Evolutionary conservation across 495 filamentous ascomycete genomes (phyloP), one percentile per base, ranked within the genome.

Genomic region (Daldinia loculata): DNA sequence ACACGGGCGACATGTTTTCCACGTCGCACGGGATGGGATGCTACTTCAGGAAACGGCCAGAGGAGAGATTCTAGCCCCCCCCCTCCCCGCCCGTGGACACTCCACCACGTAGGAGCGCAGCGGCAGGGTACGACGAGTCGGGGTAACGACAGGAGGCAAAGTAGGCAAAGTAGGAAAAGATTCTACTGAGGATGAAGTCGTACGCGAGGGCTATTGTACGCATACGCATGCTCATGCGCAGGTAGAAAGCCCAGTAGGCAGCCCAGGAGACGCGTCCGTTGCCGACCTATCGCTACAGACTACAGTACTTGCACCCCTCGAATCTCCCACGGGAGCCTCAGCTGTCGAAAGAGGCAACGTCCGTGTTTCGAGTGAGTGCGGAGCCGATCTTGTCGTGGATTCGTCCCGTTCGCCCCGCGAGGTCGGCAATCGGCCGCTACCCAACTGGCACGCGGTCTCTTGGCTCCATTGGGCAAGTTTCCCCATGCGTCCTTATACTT

Each of bases 381-480:
- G 70, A 69, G 70, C 70, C 66, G 70, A 73, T 73, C 70, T 73
- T 30, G 70, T 73, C 66, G 66, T 69, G 62, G 57, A 66, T 63
- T 69, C 58, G 66, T 69, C 62, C 70, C 70, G 70, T 63, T 69
- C 62, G 70, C 66, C 62, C 70, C 70, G 70, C 66, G 66, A 61
- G 43, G 60, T 73, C 70, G 70, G 70, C 66, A 73, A 69, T 73
- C 70, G 70, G 70, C 66, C 70, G 70, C 70, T 69, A 73, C 70
- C 60, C 66, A 69, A 73, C 66, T 73, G 61, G 70, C 58, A 65
- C 52, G 39, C 70, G 70, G 70, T 56, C 66, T 62, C 70, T 69
- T 69, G 56, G 66, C 70, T 73, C 70, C 70, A 69, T 73, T 69
- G 57, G 66, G 70, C 36, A 68, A 63, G 17, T 63, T 69, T 61